phyloP scores from a whole-genome alignment of 768 basidiomycete genomes.

The Leccinellum rugosiceps region DNA sequence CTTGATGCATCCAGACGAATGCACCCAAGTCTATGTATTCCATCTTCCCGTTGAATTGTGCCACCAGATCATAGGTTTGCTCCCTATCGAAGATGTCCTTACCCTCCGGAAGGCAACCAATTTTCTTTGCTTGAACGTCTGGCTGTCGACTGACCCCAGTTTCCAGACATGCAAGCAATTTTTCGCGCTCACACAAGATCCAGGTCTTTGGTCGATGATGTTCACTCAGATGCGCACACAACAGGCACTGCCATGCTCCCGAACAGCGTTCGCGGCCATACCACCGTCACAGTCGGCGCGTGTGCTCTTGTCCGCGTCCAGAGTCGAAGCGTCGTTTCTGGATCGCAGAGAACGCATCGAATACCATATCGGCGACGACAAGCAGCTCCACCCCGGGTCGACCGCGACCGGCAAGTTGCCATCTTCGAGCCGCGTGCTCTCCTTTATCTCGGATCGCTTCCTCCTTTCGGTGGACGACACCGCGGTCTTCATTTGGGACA shows the following conservation, averaged over 20 bases:
- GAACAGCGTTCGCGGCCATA: constrained; percentile 12
- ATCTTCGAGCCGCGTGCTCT: constrained; percentile 8
- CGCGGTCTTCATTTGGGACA: constrained; percentile 17
- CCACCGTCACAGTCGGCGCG: constrained; percentile 12
- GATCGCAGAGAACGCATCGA: constrained; percentile 3
- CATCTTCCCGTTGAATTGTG: constrained; percentile 19
- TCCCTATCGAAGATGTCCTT: constrained; percentile 17
- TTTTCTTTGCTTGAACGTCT: neutral
- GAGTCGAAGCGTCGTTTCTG: constrained; percentile 17
- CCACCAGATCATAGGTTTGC: constrained; percentile 9
- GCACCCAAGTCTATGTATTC: neutral
- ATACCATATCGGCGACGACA: neutral
- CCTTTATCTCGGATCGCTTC: constrained; percentile 21
- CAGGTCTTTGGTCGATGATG: constrained; percentile 18
- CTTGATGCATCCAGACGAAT: neutral
- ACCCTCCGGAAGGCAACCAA: constrained; percentile 13
- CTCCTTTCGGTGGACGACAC: constrained; percentile 15
- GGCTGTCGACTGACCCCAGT: neutral
- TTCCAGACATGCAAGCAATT: constrained; percentile 26
- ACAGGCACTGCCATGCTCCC: constrained; percentile 15
- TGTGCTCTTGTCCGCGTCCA: constrained; percentile 7
- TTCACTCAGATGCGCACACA: constrained; percentile 7
- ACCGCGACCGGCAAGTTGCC: neutral
- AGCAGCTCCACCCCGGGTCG: neutral
- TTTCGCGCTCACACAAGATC: constrained; percentile 13